phyloP scores from a whole-genome alignment of 2,329 filamentous ascomycete species.

The Xylariaceae sp. region DNA sequence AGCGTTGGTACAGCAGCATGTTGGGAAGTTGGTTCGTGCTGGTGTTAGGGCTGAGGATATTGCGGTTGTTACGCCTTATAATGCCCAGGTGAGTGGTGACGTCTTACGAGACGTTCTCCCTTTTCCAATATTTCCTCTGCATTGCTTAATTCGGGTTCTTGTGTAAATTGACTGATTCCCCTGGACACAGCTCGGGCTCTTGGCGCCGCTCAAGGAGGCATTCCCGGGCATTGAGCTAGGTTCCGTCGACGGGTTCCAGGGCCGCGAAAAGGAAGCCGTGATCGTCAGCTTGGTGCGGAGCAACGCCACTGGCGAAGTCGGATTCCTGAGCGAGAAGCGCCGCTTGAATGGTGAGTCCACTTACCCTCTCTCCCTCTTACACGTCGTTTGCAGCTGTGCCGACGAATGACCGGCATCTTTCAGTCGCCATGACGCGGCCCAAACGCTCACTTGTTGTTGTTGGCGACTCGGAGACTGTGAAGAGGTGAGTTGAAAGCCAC shows the following conservation, averaged over 20 bases:
- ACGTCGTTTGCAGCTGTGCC: neutral
- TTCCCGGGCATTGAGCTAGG: slow-evolving; percentile 90
- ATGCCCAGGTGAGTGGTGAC: slow-evolving; percentile 64
- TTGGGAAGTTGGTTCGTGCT: slow-evolving; percentile 68
- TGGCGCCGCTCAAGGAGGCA: slow-evolving; percentile 74
- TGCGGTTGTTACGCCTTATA: slow-evolving; percentile 93
- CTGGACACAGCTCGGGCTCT: slow-evolving; percentile 60
- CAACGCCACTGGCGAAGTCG: slow-evolving; percentile 81
- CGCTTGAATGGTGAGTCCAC: slow-evolving; percentile 74
- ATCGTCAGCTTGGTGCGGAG: slow-evolving; percentile 91
- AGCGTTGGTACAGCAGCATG: slow-evolving; percentile 72
- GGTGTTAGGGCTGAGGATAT: slow-evolving; percentile 81
- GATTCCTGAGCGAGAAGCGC: slow-evolving; percentile 88
- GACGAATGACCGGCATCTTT: slow-evolving; percentile 13
- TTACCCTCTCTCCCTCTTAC: neutral
- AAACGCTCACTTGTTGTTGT: slow-evolving; percentile 86
- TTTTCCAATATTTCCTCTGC: neutral
- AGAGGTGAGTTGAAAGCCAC: slow-evolving; percentile 58
- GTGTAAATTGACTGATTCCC: slow-evolving; percentile 8
- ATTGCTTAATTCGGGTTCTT: no score
- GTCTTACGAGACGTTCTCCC: neutral
- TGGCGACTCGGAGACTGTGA: slow-evolving; percentile 90
- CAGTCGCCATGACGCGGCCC: slow-evolving; percentile 94
- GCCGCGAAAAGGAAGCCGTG: slow-evolving; percentile 92
- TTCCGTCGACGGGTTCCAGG: slow-evolving; percentile 95